These are phyloP conservation scores for Wickerhamomyces chambardii DNA, from an alignment of 805 yeast species.

Conservation along the genomic window DNA sequence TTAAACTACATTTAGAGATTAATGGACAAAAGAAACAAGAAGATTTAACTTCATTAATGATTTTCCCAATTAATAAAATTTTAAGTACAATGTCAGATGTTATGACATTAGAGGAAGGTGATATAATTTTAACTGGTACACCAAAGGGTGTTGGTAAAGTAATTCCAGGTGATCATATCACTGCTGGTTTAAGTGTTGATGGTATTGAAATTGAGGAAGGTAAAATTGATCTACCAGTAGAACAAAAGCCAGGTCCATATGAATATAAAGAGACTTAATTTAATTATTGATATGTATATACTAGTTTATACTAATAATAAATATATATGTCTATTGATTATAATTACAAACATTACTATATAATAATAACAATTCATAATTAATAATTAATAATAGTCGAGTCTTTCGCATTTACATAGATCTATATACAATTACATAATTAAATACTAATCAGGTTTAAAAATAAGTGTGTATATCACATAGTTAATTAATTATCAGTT, in stretches of 20 bases:
- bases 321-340: too few species aligned
- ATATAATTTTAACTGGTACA: slow-evolving; percentile 88
- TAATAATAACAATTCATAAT: too few species aligned
- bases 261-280: slow-evolving; percentile 33
- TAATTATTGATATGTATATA: too few species aligned
- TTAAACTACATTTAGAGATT: slow-evolving; percentile 50
- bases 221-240: slow-evolving; percentile 23
- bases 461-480: too few species aligned
- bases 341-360: too few species aligned
- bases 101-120: slow-evolving; percentile 89
- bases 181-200: slow-evolving; percentile 49
- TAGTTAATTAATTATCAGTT: too few species aligned
- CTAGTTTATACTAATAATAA: slow-evolving; percentile 43
- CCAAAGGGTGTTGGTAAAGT: slow-evolving; percentile 95
- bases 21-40: slow-evolving; percentile 66
- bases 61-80: slow-evolving; percentile 78
- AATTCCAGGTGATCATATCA: slow-evolving; percentile 68
- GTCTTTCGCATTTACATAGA: too few species aligned
- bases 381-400: too few species aligned
- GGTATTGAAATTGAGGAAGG: slow-evolving; percentile 47
- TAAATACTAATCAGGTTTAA: too few species aligned
- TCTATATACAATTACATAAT: too few species aligned
- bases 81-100: slow-evolving; percentile 75
- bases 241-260: slow-evolving; percentile 51
- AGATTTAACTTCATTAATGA: slow-evolving; percentile 76